Base-by-base conservation (phyloP, 1,139 yeast species). In the Kazachstania sp. region DNA sequence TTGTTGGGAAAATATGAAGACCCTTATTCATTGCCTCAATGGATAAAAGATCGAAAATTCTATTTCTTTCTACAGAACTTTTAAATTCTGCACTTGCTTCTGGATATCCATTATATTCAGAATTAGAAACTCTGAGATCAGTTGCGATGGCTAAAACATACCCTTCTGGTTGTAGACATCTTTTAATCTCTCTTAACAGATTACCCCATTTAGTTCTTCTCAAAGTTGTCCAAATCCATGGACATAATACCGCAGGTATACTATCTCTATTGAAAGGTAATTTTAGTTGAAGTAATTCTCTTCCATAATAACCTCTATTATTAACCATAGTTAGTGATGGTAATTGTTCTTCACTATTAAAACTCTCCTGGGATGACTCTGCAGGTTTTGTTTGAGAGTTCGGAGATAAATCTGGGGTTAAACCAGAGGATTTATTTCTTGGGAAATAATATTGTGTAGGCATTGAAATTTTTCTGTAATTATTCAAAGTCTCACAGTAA, bases 91-190 rank as follows among this genome's bases (percentile, higher is more conserved):
- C 51, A 9, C 47, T 18, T 30, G 42, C 46, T 13, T 44, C 32
- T 16, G 49, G 31, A 23, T 49, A 44, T 13, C 52, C 48, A 41
- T 56, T 56, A 3, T 58, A 50, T 32, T 52, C 49, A n/a, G 54
- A 49, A 41, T 59, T 61, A 2, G 62, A 53, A 16, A 56, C 45
- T n/a, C 54, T 51, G 20, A 61, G 42, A 47, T 63, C 66, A 26
- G 51, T 42, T 11, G 53, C 53, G 2, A 54, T 46, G 4, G 58
- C 59, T n/a, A 59, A 47, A 3, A 58, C 49, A 46, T 57, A 59
- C 3, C 66, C 67, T 13, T 62, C 65, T 16, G 65, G 66, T 15
- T 51, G 49, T 13, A 60, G 43, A 44, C 57, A 52, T 37, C 67
- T 53, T 39, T 47, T 51, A 36, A 61, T 49, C 44, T 63, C 67